Evolutionary conservation across 148 eudicot genomes (phyloP), one percentile per base, ranked within the genome.

Genomic region (Fagopyrum tataricum): DNA sequence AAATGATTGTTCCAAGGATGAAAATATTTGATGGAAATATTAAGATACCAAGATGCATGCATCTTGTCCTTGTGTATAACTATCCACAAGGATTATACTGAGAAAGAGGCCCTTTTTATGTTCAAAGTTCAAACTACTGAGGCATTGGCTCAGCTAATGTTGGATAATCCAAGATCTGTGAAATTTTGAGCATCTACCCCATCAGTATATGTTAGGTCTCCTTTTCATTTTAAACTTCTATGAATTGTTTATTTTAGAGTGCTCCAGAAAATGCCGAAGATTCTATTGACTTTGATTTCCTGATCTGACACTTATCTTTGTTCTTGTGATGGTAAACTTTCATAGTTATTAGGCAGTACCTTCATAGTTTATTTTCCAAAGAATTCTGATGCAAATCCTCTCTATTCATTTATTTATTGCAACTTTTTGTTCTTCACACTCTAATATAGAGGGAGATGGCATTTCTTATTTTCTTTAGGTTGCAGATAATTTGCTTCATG

Each of bases 401-500:
- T 37, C 18, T 64, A 72, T 72, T 18, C 59, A 72, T 44, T 49
- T 46, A 4, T 51, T 72, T 47, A 5, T 9, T 21, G 12, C 41
- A 12, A 31, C 52, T 51, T 31, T 42, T 46, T 10, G 37, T 39
- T 55, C 41, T n/a, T 72, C 11, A 47, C 58, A 40, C 20, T 39
- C 26, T 53, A 53, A 42, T 73, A 4, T 52, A 31, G 67, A 62
- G 47, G 41, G 69, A 62, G 64, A 71, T 69, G 53, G 71, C 49
- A 44, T 67, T 51, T 64, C 61, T 56, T 64, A 43, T 44, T 75
- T 83, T 75, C 75, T 55, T 42, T 79, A 95, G 98, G 98, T 91
- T 80, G 82, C 96, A 51, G 98, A 95, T 83, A 95, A 91, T 80
- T 79, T 95, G 77, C 98, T 95, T 81, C 98, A 91, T 76, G 98